Percentiles rank a stretch among this genome's conserved stretches.
phyloP scores from a whole-genome alignment of 2,329 filamentous ascomycete species.

The Diplodia mutila region DNA sequence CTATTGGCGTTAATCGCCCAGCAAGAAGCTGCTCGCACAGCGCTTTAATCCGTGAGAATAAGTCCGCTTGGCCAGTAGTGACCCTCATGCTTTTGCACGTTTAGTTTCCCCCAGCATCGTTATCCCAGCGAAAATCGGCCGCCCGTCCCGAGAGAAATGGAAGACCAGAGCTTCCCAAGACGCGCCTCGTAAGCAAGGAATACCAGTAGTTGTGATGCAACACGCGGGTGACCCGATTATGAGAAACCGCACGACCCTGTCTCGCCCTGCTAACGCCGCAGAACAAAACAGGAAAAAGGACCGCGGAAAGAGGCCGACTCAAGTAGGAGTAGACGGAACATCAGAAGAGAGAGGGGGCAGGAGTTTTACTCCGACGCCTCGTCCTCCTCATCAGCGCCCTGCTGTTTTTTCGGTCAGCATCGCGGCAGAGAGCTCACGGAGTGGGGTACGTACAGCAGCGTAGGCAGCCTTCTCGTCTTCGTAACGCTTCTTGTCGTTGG shows the following conservation, averaged over 20 bases:
- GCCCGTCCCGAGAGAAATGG: constrained; percentile 20
- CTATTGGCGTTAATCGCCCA: background rate
- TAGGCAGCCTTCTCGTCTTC: constrained; percentile 95
- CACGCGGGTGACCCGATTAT: constrained; percentile 2
- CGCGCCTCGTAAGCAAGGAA: constrained; percentile 21
- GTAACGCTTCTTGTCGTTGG: constrained; percentile 97
- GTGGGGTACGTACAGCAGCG: constrained; percentile 35
- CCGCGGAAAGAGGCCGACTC: constrained; percentile 16
- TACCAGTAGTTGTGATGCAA: constrained; percentile 19
- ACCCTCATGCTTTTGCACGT: constrained; percentile 10
- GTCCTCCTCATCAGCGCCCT: constrained; percentile 42
- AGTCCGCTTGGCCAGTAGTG: constrained; percentile 4
- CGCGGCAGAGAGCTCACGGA: background rate
- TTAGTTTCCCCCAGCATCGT: constrained; percentile 12
- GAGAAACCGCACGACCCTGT: constrained; percentile 17
- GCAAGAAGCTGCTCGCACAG: background rate
- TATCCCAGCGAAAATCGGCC: constrained; percentile 6
- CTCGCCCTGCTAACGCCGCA: constrained; percentile 20
- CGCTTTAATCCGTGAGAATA: background rate
- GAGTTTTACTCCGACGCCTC: constrained; percentile 42
- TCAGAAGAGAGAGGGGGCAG: background rate
- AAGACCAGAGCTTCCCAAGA: constrained; percentile 3
- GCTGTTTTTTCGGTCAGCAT: background rate
- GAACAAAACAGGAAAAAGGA: constrained; percentile 21
- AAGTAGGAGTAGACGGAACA: constrained; percentile 2